Evolutionary conservation across 352 stramenopile genomes (phyloP), one percentile per base, ranked within the genome.

Genomic region (Globisporangium uncinulatum): DNA sequence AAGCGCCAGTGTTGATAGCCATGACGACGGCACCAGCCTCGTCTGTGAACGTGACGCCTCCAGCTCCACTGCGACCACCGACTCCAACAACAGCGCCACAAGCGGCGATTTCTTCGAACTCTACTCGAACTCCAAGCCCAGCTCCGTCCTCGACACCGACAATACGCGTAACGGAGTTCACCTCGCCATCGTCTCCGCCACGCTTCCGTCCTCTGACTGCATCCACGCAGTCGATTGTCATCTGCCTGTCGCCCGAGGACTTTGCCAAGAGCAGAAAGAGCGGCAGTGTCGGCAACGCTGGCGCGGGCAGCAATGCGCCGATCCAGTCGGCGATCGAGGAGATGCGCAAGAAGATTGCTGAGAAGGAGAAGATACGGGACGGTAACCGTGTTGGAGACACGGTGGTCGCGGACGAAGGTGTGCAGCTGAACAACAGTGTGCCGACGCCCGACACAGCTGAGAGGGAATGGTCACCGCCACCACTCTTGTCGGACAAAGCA

Each of bases 201-300:
- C 67, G 5, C 65, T 70, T 86, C 19, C 71, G 71, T 11, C 83
- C 80, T 14, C 36, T 91, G 49, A 91, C 80, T n/a, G 83, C 80
- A 3, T 70, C 69, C 19, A 74, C 66, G 13, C 78, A 93, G 64
- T 89, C 77, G 13, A 17, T 89, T 17, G 79, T 93, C 48, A 91
- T 93, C 57, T 68, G 64, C 2, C 54, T 93, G 17, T 80, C 61
- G 4, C 56, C 66, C 14, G 76, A 86, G 32, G 81, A 92, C 49
- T 83, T 71, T 47, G 39, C 42, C 41, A 71, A 56, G 19, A 64
- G 21, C 31, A 67, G 43, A 15, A 54, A 63, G 31, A 52, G 53
- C 29, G 19, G 29, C 1, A 29, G 31, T 20, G 29, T 29, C 0
- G 20, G 20, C 41, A 44, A 8, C 14, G 19, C 11, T 64, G 66